Base-by-base conservation (phyloP, 1,139 yeast species). In the Arxiozyma slooffiae region DNA sequence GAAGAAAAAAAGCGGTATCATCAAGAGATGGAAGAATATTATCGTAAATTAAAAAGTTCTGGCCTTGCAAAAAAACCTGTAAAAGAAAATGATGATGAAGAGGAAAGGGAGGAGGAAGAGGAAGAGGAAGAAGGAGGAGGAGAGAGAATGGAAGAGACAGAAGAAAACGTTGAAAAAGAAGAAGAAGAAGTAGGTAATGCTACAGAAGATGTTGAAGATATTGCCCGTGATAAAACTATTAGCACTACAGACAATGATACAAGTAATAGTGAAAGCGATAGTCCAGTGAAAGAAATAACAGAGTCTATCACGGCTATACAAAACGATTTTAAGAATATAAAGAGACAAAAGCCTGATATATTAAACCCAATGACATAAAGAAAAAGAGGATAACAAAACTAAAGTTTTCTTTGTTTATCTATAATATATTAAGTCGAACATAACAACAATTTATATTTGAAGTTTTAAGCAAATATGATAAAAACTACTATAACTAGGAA, bases 1-100 rank as follows among this genome's bases (percentile, higher is more conserved):
- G 87, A 83, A 52, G 97, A 88, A 58, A 81, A 85, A 62, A 76
- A 77, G 50, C 78, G 95, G 60, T 88, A 86, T 62, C 80, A 80
- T 50, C 76, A 74, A 48, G 95, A 88, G 62, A 81, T 87, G 84
- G 78, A 73, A 45, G 51, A 62, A 60, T 41, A 53, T 52, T 37
- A 41, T 38, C 38, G 49, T 34, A 26, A 44, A 30, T 44, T 47
- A 50, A 52, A 47, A 17, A 47, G 50, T 21, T 57, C 51, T 16
- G 57, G 52, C 17, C 50, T 48, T 1, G 60, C 53, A 38, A 56
- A 44, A 41, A 36, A 46, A 23, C 48, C 30, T 21, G 54, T 48
- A 24, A 40, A 36, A 4, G 49, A 39, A 16, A 55, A 50, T 21
- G 56, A 49, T 4, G 54, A 52, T 17, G 60, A 56, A 8, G 56